Percentiles rank a stretch among this genome's conserved stretches.
Evolutionary conservation across 768 basidiomycete genomes (phyloP).

Genomic region (Termitomyces eurrhizus): DNA sequence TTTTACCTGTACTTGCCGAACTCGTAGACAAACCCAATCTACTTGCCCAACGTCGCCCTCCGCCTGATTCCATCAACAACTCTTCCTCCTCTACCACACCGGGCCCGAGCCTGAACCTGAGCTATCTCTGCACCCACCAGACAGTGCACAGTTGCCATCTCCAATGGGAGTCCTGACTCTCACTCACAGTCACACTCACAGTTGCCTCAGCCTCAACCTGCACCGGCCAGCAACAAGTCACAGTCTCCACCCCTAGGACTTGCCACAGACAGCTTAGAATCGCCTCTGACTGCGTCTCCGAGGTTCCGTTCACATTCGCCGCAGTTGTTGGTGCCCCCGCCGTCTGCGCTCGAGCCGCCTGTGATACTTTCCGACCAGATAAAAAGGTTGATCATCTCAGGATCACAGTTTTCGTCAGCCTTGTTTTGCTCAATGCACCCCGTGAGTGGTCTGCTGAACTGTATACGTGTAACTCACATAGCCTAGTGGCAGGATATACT

Average conservation of each 20-base stretch:
- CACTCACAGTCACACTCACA: constrained; percentile 30
- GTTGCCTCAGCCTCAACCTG: no score
- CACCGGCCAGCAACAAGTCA: no score
- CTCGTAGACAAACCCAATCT: no score
- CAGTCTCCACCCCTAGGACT: no score
- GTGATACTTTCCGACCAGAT: constrained; percentile 7
- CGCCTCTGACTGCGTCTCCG: background rate
- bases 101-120: no score
- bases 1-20: no score
- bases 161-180: no score
- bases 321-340: background rate
- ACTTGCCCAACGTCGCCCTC: no score
- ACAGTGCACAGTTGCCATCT: no score
- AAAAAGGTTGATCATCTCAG: constrained; percentile 14
- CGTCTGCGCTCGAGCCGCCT: background rate
- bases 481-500: constrained; percentile 34
- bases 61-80: no score
- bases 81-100: no score
- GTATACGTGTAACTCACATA: background rate
- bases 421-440: constrained; percentile 16
- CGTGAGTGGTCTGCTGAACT: constrained; percentile 7
- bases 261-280: background rate
- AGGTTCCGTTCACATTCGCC: background rate
- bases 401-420: constrained; percentile 11
- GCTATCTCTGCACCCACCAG: no score